These are phyloP conservation scores for Trichocomaceae sp. DNA, from an alignment of 2,329 filamentous ascomycete species.

Conservation along the genomic window DNA sequence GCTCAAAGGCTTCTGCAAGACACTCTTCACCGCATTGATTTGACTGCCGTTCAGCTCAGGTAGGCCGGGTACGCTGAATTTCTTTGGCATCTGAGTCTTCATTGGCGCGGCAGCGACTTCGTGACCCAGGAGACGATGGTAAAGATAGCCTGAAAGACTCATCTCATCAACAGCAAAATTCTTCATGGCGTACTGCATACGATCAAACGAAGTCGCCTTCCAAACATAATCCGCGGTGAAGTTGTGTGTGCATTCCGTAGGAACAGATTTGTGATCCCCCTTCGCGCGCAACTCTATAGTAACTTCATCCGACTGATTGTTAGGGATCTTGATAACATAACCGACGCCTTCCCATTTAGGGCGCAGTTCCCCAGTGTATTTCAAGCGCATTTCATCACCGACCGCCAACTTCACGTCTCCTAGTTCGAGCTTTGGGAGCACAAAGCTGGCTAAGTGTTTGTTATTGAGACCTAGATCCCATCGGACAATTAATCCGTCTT, in stretches of 20 bases:
- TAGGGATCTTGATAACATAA: constrained; percentile 98
- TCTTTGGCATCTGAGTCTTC: constrained; percentile 92
- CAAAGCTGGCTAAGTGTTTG: constrained; percentile 92
- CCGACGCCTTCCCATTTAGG: constrained; percentile 94
- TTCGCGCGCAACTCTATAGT: constrained; percentile 90
- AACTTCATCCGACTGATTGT: constrained; percentile 97
- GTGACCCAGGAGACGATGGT: constrained; percentile 91
- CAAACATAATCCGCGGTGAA: constrained; percentile 99
- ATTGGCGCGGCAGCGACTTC: constrained; percentile 91
- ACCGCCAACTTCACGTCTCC: constrained; percentile 97
- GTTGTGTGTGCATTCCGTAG: constrained; percentile 92
- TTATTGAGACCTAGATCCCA: constrained; percentile 97
- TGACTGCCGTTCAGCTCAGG: constrained; percentile 94
- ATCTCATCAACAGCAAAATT: constrained; percentile 96
- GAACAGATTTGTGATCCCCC: constrained; percentile 91
- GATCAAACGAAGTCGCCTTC: constrained; percentile 98
- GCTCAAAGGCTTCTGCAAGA: constrained; percentile 86
- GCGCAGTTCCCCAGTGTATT: constrained; percentile 90
- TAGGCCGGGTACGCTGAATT: constrained; percentile 89
- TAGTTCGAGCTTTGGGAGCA: constrained; percentile 92
- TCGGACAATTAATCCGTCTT: constrained; percentile 86
- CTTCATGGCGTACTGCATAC: constrained; percentile 99
- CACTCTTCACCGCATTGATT: constrained; percentile 91
- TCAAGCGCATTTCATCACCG: constrained; percentile 95
- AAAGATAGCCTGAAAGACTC: constrained; percentile 98